phyloP scores from a whole-genome alignment of 2,329 filamentous ascomycete genomes.

The Cladosporium sp. region DNA sequence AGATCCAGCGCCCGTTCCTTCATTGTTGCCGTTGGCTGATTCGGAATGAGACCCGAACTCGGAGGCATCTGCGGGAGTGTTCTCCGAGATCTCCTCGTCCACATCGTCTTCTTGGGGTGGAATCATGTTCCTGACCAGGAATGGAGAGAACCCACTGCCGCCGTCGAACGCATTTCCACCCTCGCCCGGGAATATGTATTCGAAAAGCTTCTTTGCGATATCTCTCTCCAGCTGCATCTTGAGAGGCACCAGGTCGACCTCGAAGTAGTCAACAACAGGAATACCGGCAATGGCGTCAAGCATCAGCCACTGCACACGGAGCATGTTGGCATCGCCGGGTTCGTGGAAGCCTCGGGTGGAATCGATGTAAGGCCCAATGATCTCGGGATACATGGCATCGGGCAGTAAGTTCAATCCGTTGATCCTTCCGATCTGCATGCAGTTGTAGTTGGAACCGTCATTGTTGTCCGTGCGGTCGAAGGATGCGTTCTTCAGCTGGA shows the following conservation, averaged over 20 bases:
- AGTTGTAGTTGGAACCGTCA: slow-evolving; percentile 93
- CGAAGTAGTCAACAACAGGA: slow-evolving; percentile 94
- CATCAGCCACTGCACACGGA: slow-evolving; percentile 97
- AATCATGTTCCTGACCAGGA: slow-evolving; percentile 57
- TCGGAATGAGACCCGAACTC: background rate
- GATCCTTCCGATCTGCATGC: slow-evolving; percentile 84
- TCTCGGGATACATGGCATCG: slow-evolving; percentile 91
- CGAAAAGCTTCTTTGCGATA: slow-evolving; percentile 88
- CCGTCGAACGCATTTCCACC: slow-evolving; percentile 53
- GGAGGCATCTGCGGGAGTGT: slow-evolving; percentile 1
- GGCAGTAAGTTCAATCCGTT: slow-evolving; percentile 86
- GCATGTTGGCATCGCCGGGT: slow-evolving; percentile 76
- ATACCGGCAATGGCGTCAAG: slow-evolving; percentile 97
- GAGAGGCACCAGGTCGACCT: slow-evolving; percentile 89
- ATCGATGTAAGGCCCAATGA: slow-evolving; percentile 87
- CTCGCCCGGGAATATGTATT: slow-evolving; percentile 93
- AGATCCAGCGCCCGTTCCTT: slow-evolving; percentile 67
- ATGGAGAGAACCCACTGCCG: slow-evolving; percentile 63
- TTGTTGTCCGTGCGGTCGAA: slow-evolving; percentile 97
- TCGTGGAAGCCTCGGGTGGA: slow-evolving; percentile 57
- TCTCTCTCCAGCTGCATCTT: slow-evolving; percentile 93
- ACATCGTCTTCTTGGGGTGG: slow-evolving; percentile 48
- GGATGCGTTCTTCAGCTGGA: slow-evolving; percentile 86
- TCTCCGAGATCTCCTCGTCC: slow-evolving; percentile 44
- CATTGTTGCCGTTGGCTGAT: slow-evolving; percentile 29